Evolutionary conservation across 2,329 filamentous ascomycete species (phyloP).

Genomic region (Diaporthe helianthi): DNA sequence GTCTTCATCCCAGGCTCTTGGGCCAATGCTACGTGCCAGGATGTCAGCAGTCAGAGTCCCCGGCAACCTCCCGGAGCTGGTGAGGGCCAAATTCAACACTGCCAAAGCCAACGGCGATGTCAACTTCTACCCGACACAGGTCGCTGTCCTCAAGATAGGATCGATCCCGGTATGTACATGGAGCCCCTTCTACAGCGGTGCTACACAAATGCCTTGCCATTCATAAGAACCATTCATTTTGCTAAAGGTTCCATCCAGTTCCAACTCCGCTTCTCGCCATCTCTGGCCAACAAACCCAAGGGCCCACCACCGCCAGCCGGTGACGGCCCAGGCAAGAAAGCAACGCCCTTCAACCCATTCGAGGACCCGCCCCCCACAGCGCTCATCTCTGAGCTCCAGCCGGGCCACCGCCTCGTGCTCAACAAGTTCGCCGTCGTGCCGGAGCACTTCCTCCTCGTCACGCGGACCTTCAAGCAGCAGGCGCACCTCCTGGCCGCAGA

Average conservation of each 20-base stretch:
- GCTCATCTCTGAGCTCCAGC: slow-evolving; percentile 57
- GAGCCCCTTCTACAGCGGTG: no score
- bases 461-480: slow-evolving; percentile 68
- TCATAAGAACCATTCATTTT: neutral
- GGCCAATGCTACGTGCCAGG: slow-evolving; percentile 14
- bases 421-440: slow-evolving; percentile 79
- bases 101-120: slow-evolving; percentile 58
- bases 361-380: slow-evolving; percentile 63
- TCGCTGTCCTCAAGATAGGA: slow-evolving; percentile 53
- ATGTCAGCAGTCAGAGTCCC: slow-evolving; percentile 53
- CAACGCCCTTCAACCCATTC: slow-evolving; percentile 67
- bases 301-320: slow-evolving; percentile 38
- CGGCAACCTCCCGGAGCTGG: slow-evolving; percentile 57
- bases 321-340: slow-evolving; percentile 39
- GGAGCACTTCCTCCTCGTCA: slow-evolving; percentile 76
- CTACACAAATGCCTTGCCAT: neutral
- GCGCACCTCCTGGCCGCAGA: slow-evolving; percentile 65
- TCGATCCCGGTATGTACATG: slow-evolving; percentile 50
- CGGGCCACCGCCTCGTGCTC: slow-evolving; percentile 69
- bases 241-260: slow-evolving; percentile 56
- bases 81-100: slow-evolving; percentile 56
- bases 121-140: slow-evolving; percentile 62
- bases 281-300: slow-evolving; percentile 72
- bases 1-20: neutral
- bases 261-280: slow-evolving; percentile 74